phyloP scores from a whole-genome alignment of 2,329 filamentous ascomycete genomes.

The Cryphonectria nitschkei region DNA sequence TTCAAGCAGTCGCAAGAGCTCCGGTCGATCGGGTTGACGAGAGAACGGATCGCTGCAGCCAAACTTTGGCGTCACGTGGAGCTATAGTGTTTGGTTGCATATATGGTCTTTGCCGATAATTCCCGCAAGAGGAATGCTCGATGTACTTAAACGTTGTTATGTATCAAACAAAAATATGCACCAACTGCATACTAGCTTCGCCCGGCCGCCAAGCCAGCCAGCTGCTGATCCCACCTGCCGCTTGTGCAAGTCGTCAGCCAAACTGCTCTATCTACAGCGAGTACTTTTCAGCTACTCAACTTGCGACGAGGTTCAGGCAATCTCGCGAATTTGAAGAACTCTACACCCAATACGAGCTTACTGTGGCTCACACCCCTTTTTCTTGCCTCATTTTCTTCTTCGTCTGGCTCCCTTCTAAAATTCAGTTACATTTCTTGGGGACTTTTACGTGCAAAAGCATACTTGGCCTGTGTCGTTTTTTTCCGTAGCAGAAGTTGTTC shows the following conservation, averaged over 20 bases:
- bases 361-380: not conserved
- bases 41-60: constrained; percentile 24
- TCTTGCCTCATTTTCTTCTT: not conserved
- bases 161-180: not conserved
- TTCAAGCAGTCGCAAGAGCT: constrained; percentile 48
- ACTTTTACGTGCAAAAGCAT: not conserved
- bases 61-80: constrained; percentile 28
- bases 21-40: constrained; percentile 27
- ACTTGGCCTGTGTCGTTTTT: not conserved
- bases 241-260: too few species aligned
- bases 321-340: not conserved
- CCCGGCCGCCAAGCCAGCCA: not conserved
- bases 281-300: not conserved
- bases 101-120: not conserved
- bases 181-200: not conserved
- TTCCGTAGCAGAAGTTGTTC: not conserved
- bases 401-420: not conserved
- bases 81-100: not conserved
- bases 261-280: not conserved
- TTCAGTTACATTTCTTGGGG: not conserved
- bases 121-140: not conserved
- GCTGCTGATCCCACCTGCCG: not conserved
- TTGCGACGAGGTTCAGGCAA: not conserved
- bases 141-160: not conserved
- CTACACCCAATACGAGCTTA: not conserved